Conservation (phyloP, 768 basidiomycete species). For the Floccularia luteovirens region DNA sequence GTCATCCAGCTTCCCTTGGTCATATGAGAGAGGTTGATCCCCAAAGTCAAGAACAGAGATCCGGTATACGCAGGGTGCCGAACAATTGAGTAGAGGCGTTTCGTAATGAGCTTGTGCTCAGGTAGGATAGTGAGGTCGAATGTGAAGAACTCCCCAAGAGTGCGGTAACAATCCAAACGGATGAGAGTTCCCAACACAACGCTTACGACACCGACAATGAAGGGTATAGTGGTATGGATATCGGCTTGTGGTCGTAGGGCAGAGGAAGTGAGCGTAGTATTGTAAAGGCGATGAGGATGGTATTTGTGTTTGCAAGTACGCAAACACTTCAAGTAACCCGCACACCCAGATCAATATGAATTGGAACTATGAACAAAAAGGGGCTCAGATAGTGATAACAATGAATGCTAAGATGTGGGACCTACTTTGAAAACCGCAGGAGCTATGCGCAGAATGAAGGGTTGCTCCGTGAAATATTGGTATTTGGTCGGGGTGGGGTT, state of each 20-base stretch:
- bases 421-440: constrained; percentile 37
- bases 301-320: constrained; percentile 9
- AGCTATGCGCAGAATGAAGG: constrained; percentile 37
- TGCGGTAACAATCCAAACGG: constrained; percentile 35
- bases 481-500: constrained; percentile 37
- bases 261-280: constrained; percentile 22
- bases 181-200: constrained; percentile 27
- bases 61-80: constrained; percentile 43
- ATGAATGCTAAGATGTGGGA: not conserved
- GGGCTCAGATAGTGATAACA: not conserved
- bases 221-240: constrained; percentile 18
- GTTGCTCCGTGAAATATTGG: constrained; percentile 37
- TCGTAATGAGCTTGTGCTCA: constrained; percentile 32
- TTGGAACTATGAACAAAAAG: constrained; percentile 7
- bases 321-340: constrained; percentile 12
- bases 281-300: constrained; percentile 17
- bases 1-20: constrained; percentile 31
- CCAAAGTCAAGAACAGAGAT: constrained; percentile 33
- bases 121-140: constrained; percentile 41
- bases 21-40: constrained; percentile 30
- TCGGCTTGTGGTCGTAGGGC: constrained; percentile 13
- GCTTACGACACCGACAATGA: constrained; percentile 25
- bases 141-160: constrained; percentile 39
- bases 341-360: constrained; percentile 13
- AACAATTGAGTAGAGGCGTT: constrained; percentile 34